phyloP scores from a whole-genome alignment of 1,139 yeast genomes.

The Maudiozyma humilis region DNA sequence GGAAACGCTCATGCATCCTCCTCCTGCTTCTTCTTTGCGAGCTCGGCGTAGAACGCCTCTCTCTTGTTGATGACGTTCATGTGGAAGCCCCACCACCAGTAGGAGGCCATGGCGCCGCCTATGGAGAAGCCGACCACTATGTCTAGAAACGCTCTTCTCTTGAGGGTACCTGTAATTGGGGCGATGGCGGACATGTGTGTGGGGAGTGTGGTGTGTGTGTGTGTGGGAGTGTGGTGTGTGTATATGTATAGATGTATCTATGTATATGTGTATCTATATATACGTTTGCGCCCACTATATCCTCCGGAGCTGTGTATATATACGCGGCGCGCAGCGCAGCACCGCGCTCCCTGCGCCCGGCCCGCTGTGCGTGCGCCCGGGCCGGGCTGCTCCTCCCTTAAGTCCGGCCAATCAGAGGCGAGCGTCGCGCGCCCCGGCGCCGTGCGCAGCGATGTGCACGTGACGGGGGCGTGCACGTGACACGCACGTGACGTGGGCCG shows the following conservation, averaged over 20 bases:
- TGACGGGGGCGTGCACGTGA: too few relatives aligned
- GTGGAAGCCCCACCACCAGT: conserved; percentile 76
- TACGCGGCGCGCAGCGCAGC: background rate
- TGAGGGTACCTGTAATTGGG: conserved; percentile 81
- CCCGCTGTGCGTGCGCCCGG: background rate
- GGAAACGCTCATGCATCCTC: conserved; percentile 17
- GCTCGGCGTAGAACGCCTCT: conserved; percentile 76
- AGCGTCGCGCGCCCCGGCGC: background rate
- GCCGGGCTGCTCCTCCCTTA: conserved; percentile 2
- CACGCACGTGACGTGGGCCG: too few relatives aligned
- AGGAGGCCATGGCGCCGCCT: conserved; percentile 47
- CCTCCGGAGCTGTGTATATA: background rate
- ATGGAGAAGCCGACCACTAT: conserved; percentile 54
- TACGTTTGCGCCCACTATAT: background rate
- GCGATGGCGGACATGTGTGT: conserved; percentile 57
- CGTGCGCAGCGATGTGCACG: too few relatives aligned
- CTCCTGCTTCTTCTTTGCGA: conserved; percentile 62
- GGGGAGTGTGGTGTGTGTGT: background rate
- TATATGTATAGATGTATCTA: background rate
- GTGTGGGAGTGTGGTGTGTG: conserved; percentile 1
- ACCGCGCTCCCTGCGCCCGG: background rate
- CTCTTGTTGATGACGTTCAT: conserved; percentile 61
- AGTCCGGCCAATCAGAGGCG: conserved; percentile 6
- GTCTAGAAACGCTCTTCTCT: conserved; percentile 76
- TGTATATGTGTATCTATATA: background rate